A percentile compares a stretch with the other conserved stretches of the same genome.
Evolutionary conservation across 2,329 filamentous ascomycete species (phyloP).

Genomic region (Trichoderma sp.): DNA sequence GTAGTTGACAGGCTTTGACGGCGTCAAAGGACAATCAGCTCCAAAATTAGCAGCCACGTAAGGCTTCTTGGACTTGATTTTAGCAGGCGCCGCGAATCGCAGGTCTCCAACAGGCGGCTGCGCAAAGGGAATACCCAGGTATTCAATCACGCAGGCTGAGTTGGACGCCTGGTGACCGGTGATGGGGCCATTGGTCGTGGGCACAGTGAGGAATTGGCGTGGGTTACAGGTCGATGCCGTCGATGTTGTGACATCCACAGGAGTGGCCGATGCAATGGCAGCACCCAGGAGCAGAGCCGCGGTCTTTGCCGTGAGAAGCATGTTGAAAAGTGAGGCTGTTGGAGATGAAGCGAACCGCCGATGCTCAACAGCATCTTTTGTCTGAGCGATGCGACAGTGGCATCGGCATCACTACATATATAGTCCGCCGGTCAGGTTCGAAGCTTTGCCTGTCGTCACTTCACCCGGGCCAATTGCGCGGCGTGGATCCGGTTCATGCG

Average conservation of each 20-base stretch:
- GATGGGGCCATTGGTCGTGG: conserved; percentile 34
- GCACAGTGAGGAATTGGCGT: conserved; percentile 26
- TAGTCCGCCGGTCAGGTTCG: not conserved
- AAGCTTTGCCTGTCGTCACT: not conserved
- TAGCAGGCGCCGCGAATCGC: conserved; percentile 37
- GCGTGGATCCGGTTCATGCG: not conserved
- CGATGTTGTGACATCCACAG: not conserved
- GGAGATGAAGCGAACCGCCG: not conserved
- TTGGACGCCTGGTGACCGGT: conserved; percentile 33
- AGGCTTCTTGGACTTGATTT: conserved; percentile 21
- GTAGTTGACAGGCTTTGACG: conserved; percentile 26
- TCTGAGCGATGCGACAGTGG: not conserved
- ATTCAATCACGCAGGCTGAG: conserved; percentile 35
- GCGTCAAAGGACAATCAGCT: conserved; percentile 28
- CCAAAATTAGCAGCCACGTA: conserved; percentile 30
- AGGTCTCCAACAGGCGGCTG: conserved; percentile 36
- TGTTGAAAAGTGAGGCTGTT: not conserved
- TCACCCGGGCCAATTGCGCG: not conserved
- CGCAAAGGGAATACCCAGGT: conserved; percentile 41
- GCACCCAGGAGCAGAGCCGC: not conserved
- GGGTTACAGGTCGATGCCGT: conserved; percentile 17
- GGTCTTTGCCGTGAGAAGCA: not conserved
- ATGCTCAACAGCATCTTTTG: not conserved
- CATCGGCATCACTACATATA: not conserved
- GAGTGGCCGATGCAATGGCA: not conserved